Evolutionary conservation across 805 yeast species (phyloP), one percentile per base, ranked within the genome.

Genomic region (Ogataea angusta): DNA sequence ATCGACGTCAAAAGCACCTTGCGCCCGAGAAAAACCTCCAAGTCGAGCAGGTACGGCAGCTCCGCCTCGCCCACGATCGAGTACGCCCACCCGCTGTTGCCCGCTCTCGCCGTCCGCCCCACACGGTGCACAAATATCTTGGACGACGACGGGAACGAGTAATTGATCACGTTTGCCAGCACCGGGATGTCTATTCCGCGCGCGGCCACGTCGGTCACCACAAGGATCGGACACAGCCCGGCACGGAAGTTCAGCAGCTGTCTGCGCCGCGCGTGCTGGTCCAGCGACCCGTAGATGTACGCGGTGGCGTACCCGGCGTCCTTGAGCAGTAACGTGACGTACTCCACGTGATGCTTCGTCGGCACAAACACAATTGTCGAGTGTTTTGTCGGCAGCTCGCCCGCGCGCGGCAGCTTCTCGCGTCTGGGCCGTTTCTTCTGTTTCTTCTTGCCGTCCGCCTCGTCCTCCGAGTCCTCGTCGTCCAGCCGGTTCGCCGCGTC

Each of bases 61-160:
- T 93, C 99, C 40, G 78, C 72, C 49, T 89, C 95, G 43, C 80
- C 73, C 6, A 90, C 83, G 45, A 93, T 78, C 3, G 96, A 83
- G 61, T 86, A 93, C 0, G 99, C 99, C 95, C 97, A 89, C 59
- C 99, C 99, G 53, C 76, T 80, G 60, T 88, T 84, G 60, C 99
- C 99, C 7, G 99, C 99, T 75, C 99, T 85, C 9, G 99, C 99
- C 33, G 99, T 93, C 75, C 99, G 82, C 63, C 99, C 99, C 34
- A 93, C 98, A 67, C 99, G 80, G 66, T 93, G 99, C 41, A 93
- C 77, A 64, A 93, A 93, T 44, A 91, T 85, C 64, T 95, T 93
- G 4, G 97, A 88, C 1, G 95, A 82, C 1, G 88, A 84, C 9
- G 98, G 98, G 45, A 93, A 71, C 1, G 96, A 80, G 63, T 77